Percentiles rank a stretch among this genome's conserved stretches.
phyloP scores from a whole-genome alignment of 352 stramenopile genomes.

The Globisporangium nodosum region DNA sequence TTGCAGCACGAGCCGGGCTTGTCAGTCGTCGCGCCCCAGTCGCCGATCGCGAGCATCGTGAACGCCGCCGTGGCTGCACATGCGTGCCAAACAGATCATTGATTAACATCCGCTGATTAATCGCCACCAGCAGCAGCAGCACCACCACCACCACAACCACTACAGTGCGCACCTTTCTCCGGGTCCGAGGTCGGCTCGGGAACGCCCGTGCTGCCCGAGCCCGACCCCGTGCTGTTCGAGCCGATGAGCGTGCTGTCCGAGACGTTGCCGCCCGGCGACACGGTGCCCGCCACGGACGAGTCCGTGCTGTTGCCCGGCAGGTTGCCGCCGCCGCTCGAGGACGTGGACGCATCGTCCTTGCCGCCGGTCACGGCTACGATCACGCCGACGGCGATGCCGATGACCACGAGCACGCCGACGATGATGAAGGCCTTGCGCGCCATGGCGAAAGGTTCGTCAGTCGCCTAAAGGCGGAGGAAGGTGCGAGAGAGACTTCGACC shows the following conservation, averaged over 20 bases:
- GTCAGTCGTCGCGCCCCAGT: constrained; percentile 83
- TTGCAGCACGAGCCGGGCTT: constrained; percentile 86
- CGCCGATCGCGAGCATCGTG: constrained; percentile 82
- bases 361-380: constrained; percentile 54
- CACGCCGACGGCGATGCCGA: constrained; percentile 54
- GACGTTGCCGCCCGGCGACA: constrained; percentile 27
- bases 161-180: constrained; percentile 20
- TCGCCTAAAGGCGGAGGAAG: no score
- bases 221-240: constrained; percentile 14
- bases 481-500: background rate
- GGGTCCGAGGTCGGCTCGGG: constrained; percentile 58
- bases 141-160: background rate
- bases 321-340: constrained; percentile 10
- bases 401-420: constrained; percentile 59
- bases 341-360: constrained; percentile 25
- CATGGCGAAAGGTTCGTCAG: constrained; percentile 6
- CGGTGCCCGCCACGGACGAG: constrained; percentile 6
- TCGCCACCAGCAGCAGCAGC: background rate
- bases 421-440: constrained; percentile 64
- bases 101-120: constrained; percentile 9
- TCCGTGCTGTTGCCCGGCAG: constrained; percentile 7
- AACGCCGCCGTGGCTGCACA: constrained; percentile 33
- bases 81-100: background rate
- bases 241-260: constrained; percentile 45
- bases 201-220: constrained; percentile 18